phyloP scores from a whole-genome alignment of 2,329 filamentous ascomycete species.

The Aspergillus sojae region DNA sequence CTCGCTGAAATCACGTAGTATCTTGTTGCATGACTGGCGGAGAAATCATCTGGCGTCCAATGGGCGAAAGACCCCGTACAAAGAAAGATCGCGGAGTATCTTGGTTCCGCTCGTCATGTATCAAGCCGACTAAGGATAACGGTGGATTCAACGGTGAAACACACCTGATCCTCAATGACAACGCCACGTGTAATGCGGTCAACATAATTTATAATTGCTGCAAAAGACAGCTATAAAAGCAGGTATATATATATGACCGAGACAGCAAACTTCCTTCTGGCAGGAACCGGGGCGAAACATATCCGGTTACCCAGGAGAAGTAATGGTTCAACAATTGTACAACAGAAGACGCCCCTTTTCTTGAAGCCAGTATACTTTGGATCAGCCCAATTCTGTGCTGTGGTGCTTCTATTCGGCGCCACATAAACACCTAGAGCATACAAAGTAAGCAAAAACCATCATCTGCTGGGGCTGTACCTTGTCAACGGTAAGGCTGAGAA shows the following conservation, averaged over 20 bases:
- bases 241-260: neutral
- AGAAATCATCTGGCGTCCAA: neutral
- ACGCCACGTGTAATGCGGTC: neutral
- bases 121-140: neutral
- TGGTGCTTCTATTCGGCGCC: neutral
- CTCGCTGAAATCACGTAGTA: too few relatives aligned
- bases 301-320: neutral
- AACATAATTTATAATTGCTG: neutral
- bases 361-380: neutral
- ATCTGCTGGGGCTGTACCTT: too few relatives aligned
- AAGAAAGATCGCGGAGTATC: neutral
- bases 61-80: neutral
- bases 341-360: neutral
- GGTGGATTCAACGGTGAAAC: neutral
- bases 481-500: neutral
- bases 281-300: neutral
- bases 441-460: too few relatives aligned
- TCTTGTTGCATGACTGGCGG: too few relatives aligned
- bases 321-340: neutral
- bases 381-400: neutral
- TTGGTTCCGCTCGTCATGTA: neutral
- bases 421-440: too few relatives aligned
- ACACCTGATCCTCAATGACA: neutral
- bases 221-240: neutral
- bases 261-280: neutral